Base-by-base conservation (phyloP, 768 basidiomycete species). In the Coprinellus micaceus region DNA sequence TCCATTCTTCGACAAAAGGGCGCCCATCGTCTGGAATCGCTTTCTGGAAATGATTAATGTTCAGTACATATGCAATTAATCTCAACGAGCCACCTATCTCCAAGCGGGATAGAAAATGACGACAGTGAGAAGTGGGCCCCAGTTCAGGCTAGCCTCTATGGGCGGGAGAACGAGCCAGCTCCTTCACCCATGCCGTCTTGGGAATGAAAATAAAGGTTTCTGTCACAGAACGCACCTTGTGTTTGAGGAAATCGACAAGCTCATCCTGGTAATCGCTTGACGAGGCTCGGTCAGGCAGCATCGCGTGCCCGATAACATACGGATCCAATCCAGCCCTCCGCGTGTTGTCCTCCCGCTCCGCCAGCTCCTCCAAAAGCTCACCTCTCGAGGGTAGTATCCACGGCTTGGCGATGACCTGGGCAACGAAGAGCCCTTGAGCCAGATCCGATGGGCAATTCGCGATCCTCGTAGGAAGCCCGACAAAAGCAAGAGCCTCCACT, bases 1-100 rank as follows among this genome's bases (percentile, higher is more conserved):
- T 66, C 82, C 82, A 83, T 13, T 62, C 58, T 61, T 83, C 82
- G 21, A 82, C 81, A 57, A 69, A 82, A 26, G 71, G 73, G 58
- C 61, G 66, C 0, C 77, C 77, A 48, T 76, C 70, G 45, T 77
- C 63, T 2, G 75, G 76, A 22, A 82, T 64, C 3, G 66, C 72
- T 45, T 71, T 70, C 72, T 73, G 51, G 45, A 61, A 56, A 24
- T 37, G 9, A 36, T 51, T 24, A 21, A 26, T 48, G 29, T 48
- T 43, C 40, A 57, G 10, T 15, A 47, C 24, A 9, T 5, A 43
- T 33, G 40, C n/a, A 15, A 21, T 6, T n/a, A n/a, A n/a, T n/a
- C n/a, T n/a, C n/a, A n/a, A n/a, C n/a, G n/a, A n/a, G n/a, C n/a
- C n/a, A n/a, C n/a, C n/a, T n/a, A n/a, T n/a, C n/a, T n/a, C n/a